phyloP scores from a whole-genome alignment of 306 rosid species.

The Prinsepia uniflora region DNA sequence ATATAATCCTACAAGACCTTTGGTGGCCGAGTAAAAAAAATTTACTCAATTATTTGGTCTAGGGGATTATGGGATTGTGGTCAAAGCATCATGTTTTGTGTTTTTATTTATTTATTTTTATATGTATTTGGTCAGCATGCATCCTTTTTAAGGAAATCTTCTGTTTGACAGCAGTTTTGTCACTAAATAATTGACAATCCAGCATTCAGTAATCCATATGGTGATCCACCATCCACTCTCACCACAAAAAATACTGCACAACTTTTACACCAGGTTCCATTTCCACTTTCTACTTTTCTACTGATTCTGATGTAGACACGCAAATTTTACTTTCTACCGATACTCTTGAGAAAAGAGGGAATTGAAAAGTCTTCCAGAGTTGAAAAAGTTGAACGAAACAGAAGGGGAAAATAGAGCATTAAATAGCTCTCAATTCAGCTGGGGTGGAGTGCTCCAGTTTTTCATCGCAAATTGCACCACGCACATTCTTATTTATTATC shows the following conservation, averaged over 20 bases:
- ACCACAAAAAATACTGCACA: background rate
- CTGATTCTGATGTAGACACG: background rate
- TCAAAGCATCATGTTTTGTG: background rate
- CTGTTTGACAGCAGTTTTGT: background rate
- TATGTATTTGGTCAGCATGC: background rate
- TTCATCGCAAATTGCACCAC: background rate
- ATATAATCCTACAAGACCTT: no score
- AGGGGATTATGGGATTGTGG: no score
- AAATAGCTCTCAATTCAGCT: slow-evolving; percentile 10
- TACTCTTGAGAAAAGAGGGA: background rate
- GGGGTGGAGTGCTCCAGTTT: background rate
- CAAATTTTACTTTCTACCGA: background rate
- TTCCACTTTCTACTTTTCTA: background rate
- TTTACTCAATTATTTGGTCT: no score
- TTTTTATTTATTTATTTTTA: background rate
- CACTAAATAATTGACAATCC: background rate
- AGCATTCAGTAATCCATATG: background rate
- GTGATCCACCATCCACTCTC: no score
- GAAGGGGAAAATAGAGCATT: background rate
- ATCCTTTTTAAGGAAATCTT: background rate
- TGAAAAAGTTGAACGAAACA: background rate
- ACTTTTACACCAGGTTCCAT: background rate
- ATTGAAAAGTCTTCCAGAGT: background rate
- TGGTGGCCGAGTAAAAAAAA: no score
- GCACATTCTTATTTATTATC: slow-evolving; percentile 16